phyloP scores from a whole-genome alignment of 495 filamentous ascomycete species.

The Sporormia fimetaria region DNA sequence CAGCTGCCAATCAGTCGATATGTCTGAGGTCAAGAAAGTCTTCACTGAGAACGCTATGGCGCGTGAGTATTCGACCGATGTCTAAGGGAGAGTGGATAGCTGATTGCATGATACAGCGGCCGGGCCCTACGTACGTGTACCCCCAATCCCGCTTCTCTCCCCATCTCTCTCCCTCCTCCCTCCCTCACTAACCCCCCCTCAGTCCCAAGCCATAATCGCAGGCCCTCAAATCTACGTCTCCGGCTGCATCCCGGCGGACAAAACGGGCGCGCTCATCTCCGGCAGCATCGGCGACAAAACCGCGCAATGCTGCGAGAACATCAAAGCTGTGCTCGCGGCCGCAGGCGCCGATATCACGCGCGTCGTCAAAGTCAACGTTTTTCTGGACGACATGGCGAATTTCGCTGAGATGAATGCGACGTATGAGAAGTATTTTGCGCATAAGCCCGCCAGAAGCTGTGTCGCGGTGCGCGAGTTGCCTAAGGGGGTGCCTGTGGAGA shows the following conservation, averaged over 20 bases:
- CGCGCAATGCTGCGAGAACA: conserved; percentile 60
- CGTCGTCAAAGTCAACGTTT: conserved; percentile 67
- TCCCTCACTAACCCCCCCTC: conserved; percentile 1
- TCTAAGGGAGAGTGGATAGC: no score
- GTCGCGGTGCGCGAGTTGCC: conserved; percentile 83
- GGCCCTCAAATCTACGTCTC: conserved; percentile 80
- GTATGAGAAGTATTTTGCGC: conserved; percentile 76
- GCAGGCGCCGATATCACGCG: conserved; percentile 64
- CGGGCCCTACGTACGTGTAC: conserved; percentile 44
- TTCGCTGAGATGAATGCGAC: conserved; percentile 80
- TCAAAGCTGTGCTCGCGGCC: conserved; percentile 62
- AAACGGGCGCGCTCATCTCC: conserved; percentile 58
- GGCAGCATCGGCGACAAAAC: conserved; percentile 72
- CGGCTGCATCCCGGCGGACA: conserved; percentile 79
- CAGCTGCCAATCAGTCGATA: conserved; percentile 1
- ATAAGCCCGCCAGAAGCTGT: conserved; percentile 87
- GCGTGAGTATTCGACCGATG: no score
- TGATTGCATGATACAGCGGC: conserved; percentile 42
- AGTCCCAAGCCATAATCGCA: conserved; percentile 86
- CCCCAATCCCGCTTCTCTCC: background rate
- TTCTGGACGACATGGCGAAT: conserved; percentile 74
- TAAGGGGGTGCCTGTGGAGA: conserved; percentile 83
- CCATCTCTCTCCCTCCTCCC: background rate
- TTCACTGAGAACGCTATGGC: conserved; percentile 27
- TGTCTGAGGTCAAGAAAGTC: conserved; percentile 30